A percentile compares a stretch with the other conserved stretches of the same genome.
Conservation (phyloP, 768 basidiomycete genomes). For the Infundibulicybe gibba region DNA sequence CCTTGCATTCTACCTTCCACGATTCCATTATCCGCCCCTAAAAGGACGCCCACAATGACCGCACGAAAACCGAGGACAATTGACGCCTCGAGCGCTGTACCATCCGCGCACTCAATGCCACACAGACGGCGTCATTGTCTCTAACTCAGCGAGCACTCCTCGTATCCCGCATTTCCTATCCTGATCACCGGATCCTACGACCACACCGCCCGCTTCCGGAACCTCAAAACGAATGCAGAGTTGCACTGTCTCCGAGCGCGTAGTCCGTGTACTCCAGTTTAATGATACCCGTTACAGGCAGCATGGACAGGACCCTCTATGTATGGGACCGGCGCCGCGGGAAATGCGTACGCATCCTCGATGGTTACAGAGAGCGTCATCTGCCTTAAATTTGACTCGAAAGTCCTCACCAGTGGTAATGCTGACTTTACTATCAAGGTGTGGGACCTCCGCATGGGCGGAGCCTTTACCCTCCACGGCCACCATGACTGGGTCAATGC, state of each 20-base stretch:
- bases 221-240: slow-evolving; percentile 88
- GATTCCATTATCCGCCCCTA: slow-evolving; percentile 77
- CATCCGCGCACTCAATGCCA: slow-evolving; percentile 86
- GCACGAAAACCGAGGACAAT: slow-evolving; percentile 94
- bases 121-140: slow-evolving; percentile 95
- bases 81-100: slow-evolving; percentile 93
- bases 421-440: slow-evolving; percentile 95
- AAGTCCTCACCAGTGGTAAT: slow-evolving; percentile 88
- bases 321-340: slow-evolving; percentile 97
- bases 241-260: slow-evolving; percentile 80
- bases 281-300: slow-evolving; percentile 91
- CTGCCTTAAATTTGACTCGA: slow-evolving; percentile 86
- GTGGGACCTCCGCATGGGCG: slow-evolving; percentile 90
- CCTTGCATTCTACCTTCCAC: slow-evolving; percentile 22
- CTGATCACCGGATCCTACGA: slow-evolving; percentile 99
- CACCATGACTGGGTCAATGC: slow-evolving; percentile 97
- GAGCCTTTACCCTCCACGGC: slow-evolving; percentile 89
- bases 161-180: slow-evolving; percentile 84
- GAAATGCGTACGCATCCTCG: slow-evolving; percentile 80
- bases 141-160: slow-evolving; percentile 84
- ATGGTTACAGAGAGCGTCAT: slow-evolving; percentile 93
- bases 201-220: slow-evolving; percentile 92
- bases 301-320: slow-evolving; percentile 93
- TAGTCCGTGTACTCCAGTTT: slow-evolving; percentile 89
- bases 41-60: slow-evolving; percentile 98